A percentile compares a stretch with the other conserved stretches of the same genome.
Conservation (phyloP, 2,329 filamentous ascomycete genomes). For the Karstenula rhodostoma region DNA sequence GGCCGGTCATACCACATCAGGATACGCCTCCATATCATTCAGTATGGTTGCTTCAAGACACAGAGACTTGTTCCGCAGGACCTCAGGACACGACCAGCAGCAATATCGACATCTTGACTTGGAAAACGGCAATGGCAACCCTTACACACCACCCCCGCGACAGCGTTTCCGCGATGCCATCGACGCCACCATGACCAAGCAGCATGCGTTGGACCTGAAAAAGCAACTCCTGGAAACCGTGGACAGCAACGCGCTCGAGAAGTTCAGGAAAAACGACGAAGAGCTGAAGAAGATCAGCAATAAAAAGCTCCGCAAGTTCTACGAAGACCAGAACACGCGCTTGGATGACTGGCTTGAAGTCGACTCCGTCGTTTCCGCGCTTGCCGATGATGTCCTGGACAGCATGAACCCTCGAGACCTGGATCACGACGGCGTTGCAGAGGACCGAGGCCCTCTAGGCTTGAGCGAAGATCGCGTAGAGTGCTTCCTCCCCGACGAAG, state of each 20-base stretch:
- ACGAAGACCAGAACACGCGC: slow-evolving; percentile 62
- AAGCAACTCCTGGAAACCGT: slow-evolving; percentile 57
- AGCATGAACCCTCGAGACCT: slow-evolving; percentile 64
- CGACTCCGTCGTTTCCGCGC: slow-evolving; percentile 63
- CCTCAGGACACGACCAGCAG: slow-evolving; percentile 13
- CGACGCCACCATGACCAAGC: slow-evolving; percentile 55
- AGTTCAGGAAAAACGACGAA: slow-evolving; percentile 60
- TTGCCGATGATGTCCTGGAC: slow-evolving; percentile 68
- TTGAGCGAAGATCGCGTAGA: slow-evolving; percentile 60
- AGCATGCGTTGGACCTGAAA: slow-evolving; percentile 58
- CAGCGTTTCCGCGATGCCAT: slow-evolving; percentile 58
- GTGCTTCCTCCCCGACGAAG: slow-evolving; percentile 63
- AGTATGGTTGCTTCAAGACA: slow-evolving; percentile 34
- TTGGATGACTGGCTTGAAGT: slow-evolving; percentile 68
- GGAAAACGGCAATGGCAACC: slow-evolving; percentile 39
- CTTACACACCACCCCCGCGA: slow-evolving; percentile 24
- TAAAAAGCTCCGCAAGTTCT: slow-evolving; percentile 60
- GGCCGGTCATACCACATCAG: neutral
- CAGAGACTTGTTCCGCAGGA: slow-evolving; percentile 25
- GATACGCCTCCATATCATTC: neutral
- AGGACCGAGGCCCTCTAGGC: slow-evolving; percentile 61
- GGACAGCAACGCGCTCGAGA: slow-evolving; percentile 57
- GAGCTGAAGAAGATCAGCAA: slow-evolving; percentile 63
- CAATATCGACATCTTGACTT: slow-evolving; percentile 34
- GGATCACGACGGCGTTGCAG: slow-evolving; percentile 64